phyloP scores from a whole-genome alignment of 495 filamentous ascomycete species.

The Pyronema omphalodes region DNA sequence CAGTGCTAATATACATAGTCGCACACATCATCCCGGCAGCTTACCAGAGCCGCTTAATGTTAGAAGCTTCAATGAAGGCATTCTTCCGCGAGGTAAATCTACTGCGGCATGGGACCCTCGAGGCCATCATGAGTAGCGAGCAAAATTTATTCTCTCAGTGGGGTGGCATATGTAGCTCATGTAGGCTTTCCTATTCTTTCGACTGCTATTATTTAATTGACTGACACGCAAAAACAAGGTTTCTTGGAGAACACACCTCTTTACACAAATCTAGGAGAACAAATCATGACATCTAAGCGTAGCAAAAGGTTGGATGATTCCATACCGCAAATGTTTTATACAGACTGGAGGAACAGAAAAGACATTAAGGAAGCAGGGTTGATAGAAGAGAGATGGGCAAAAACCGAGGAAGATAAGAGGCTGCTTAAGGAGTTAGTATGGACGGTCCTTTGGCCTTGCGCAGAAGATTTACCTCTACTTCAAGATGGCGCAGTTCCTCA shows the following conservation, averaged over 20 bases:
- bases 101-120: neutral
- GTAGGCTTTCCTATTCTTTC: neutral
- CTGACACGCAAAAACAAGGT: neutral
- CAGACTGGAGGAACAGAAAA: neutral
- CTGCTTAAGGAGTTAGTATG: neutral
- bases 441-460: neutral
- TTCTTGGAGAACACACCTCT: neutral
- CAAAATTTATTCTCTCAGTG: neutral
- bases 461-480: too few relatives aligned
- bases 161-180: slow-evolving; percentile 1
- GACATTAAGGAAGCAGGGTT: neutral
- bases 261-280: neutral
- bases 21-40: neutral
- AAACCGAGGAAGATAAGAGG: neutral
- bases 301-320: neutral
- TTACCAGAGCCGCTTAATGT: neutral
- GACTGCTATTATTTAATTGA: neutral
- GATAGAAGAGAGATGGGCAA: neutral
- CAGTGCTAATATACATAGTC: neutral
- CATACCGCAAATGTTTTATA: neutral
- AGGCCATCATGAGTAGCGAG: neutral
- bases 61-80: slow-evolving; percentile 4
- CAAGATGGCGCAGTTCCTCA: too few relatives aligned
- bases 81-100: neutral
- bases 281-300: neutral